Evolutionary conservation across 2,329 filamentous ascomycete genomes (phyloP).

Genomic region (Fusarium albidum): DNA sequence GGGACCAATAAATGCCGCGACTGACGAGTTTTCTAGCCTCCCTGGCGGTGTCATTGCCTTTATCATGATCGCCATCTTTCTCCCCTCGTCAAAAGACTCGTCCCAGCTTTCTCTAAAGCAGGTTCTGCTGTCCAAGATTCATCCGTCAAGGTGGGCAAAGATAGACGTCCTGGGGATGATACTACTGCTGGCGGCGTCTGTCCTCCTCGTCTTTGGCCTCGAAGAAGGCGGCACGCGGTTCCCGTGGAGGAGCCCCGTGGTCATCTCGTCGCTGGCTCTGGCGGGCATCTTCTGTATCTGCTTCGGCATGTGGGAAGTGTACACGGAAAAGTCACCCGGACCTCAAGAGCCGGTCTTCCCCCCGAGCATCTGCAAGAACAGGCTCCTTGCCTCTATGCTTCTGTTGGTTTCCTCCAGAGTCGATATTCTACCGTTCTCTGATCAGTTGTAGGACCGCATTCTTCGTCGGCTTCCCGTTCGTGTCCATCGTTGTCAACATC

Average conservation of each 20-base stretch:
- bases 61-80: conserved; percentile 7
- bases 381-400: too few species aligned
- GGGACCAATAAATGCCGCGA: too few species aligned
- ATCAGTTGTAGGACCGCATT: conserved; percentile 1
- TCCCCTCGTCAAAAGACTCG: neutral
- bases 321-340: neutral
- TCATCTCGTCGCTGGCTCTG: conserved; percentile 42
- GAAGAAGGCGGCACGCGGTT: conserved; percentile 53
- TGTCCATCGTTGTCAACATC: conserved; percentile 25
- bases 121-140: neutral
- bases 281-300: conserved; percentile 8
- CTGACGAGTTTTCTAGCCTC: too few species aligned
- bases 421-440: too few species aligned
- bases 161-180: conserved; percentile 37
- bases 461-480: conserved; percentile 25
- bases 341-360: conserved; percentile 21
- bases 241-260: conserved; percentile 50
- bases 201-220: conserved; percentile 55
- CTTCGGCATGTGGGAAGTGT: conserved; percentile 19
- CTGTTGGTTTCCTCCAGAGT: too few species aligned
- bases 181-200: conserved; percentile 50
- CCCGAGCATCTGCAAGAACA: too few species aligned
- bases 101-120: conserved; percentile 7
- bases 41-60: conserved; percentile 6
- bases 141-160: conserved; percentile 3